Conservation (phyloP, 768 basidiomycete species). For the Pleurotus giganteus region DNA sequence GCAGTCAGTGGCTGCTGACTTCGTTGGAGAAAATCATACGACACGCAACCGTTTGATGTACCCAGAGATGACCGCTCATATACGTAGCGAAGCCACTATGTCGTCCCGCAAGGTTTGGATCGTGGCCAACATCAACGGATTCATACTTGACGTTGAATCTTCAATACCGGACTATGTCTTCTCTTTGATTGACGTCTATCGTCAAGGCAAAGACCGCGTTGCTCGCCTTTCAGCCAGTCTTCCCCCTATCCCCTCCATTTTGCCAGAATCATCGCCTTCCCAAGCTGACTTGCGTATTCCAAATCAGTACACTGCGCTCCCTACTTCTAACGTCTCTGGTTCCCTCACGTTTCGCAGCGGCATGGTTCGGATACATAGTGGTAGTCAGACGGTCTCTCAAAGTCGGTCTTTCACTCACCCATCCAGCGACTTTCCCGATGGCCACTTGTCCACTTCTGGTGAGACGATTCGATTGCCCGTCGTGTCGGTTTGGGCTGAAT, state of each 20-base stretch:
- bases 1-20: constrained; percentile 69
- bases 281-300: constrained; percentile 20
- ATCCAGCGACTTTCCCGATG: constrained; percentile 46
- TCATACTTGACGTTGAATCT: constrained; percentile 81
- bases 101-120: constrained; percentile 57
- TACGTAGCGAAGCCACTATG: constrained; percentile 53
- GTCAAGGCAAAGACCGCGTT: constrained; percentile 75
- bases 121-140: constrained; percentile 75
- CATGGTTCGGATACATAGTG: constrained; percentile 71
- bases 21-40: constrained; percentile 63
- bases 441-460: constrained; percentile 48
- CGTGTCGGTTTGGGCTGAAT: constrained; percentile 83
- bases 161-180: constrained; percentile 76
- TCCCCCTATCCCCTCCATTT: constrained; percentile 42
- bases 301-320: constrained; percentile 35
- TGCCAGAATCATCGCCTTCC: constrained; percentile 16
- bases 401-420: constrained; percentile 33
- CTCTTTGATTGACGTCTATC: constrained; percentile 84
- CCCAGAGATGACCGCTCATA: constrained; percentile 76
- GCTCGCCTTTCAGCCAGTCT: constrained; percentile 58
- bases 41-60: constrained; percentile 74
- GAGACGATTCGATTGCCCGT: constrained; percentile 75
- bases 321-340: constrained; percentile 59
- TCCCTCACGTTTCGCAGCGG: constrained; percentile 84
- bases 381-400: constrained; percentile 38